These are phyloP conservation scores for Pistacia atlantica DNA, from an alignment of 345 rosid genomes.

Conservation along the genomic window DNA sequence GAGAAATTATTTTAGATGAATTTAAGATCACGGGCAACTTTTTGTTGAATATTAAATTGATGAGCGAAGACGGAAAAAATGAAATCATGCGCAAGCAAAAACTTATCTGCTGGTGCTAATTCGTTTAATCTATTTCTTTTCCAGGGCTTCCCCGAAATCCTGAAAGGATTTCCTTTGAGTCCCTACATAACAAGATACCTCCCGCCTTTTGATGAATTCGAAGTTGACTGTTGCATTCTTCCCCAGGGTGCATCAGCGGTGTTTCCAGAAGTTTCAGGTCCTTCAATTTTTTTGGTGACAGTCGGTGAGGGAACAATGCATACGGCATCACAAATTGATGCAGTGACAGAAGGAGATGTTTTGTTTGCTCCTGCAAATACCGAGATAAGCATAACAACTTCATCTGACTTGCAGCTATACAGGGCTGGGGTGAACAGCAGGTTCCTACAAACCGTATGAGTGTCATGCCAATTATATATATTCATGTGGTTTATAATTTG, in stretches of 20 bases:
- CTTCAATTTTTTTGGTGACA: constrained; percentile 70
- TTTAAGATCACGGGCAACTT: too few relatives aligned
- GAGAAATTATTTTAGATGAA: too few relatives aligned
- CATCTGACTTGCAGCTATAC: constrained; percentile 65
- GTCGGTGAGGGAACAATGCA: constrained; percentile 65
- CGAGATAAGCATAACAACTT: constrained; percentile 50
- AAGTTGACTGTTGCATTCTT: constrained; percentile 76
- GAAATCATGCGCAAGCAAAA: background rate
- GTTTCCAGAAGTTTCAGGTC: constrained; percentile 78
- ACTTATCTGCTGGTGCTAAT: background rate
- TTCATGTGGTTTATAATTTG: background rate
- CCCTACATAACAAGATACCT: constrained; percentile 77
- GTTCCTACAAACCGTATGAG: constrained; percentile 44
- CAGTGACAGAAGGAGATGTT: constrained; percentile 67
- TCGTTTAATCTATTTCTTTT: constrained; percentile 20
- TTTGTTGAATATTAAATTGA: background rate
- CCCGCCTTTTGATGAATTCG: constrained; percentile 94
- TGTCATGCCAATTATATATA: background rate
- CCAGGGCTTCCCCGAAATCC: constrained; percentile 91
- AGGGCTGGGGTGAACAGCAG: constrained; percentile 85
- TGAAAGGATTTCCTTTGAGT: constrained; percentile 65
- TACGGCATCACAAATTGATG: constrained; percentile 37
- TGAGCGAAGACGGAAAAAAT: background rate
- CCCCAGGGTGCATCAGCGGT: constrained; percentile 60
- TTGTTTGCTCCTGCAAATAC: constrained; percentile 75